Evolutionary conservation across 202 grass and related monocot species (phyloP).

Genomic region (Schoenoplectus triqueter): DNA sequence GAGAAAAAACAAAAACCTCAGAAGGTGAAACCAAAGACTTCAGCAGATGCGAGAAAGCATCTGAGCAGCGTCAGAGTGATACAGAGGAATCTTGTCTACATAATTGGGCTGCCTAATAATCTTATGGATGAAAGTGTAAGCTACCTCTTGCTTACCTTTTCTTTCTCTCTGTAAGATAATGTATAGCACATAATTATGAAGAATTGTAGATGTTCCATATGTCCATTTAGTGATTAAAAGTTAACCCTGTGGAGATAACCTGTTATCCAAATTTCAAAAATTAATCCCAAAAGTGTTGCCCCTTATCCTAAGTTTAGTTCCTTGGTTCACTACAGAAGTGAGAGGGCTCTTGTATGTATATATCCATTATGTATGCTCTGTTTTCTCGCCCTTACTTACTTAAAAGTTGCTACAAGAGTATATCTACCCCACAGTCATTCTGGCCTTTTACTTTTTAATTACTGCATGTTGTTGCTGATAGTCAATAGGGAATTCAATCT

Average conservation of each 20-base stretch:
- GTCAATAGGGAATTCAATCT: too few relatives aligned
- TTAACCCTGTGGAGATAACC: background rate
- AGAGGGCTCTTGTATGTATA: too few relatives aligned
- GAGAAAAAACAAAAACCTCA: slow-evolving; percentile 93
- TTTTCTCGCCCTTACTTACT: too few relatives aligned
- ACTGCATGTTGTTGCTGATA: too few relatives aligned
- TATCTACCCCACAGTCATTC: too few relatives aligned
- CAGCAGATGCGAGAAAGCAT: slow-evolving; percentile 84
- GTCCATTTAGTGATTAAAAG: background rate
- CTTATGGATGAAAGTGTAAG: slow-evolving; percentile 86
- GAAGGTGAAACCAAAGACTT: slow-evolving; percentile 67
- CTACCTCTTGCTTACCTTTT: background rate
- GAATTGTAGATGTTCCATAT: too few relatives aligned
- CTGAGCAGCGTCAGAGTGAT: slow-evolving; percentile 89
- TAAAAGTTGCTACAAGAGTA: too few relatives aligned
- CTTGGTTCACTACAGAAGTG: background rate
- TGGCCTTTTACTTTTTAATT: too few relatives aligned
- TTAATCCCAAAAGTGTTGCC: background rate
- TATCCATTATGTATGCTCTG: too few relatives aligned
- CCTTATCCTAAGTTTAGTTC: background rate
- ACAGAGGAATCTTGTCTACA: slow-evolving; percentile 94
- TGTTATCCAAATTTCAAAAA: background rate
- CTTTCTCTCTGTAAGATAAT: too few relatives aligned
- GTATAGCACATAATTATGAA: too few relatives aligned
- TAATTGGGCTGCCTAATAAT: slow-evolving; percentile 84